Base-by-base conservation (phyloP, 305 asterid genomes). In the Plantago lanceolata region DNA sequence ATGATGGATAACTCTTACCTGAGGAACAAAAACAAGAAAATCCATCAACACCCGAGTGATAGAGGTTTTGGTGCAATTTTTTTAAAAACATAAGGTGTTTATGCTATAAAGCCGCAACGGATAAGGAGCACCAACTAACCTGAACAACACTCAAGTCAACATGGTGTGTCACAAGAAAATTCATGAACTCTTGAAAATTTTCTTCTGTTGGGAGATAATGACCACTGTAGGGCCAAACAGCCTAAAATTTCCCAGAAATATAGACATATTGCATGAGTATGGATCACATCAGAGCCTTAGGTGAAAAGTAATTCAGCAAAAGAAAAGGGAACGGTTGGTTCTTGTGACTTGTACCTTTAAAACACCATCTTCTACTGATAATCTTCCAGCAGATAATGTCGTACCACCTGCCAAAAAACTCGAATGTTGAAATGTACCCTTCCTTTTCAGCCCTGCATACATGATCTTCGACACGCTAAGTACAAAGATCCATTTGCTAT, bases 211-310 rank as follows among this genome's bases (percentile, higher is more conserved):
- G 97, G 73, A 86, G 97, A 55, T 90, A 90, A 76, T 90, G 96
- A 19, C 97, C 97, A 52, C 97, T 88, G 78, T 90, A 89, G 75
- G 97, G 95, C 94, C 96, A 90, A 55, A 90, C 89, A 8, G 95
- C 96, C 97, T 89, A 49, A 35, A 28, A 33, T 33, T 51, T 59
- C 60, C 59, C n/a, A n/a, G 47, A 48, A 40, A 56, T 12, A 59
- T 19, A n/a, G 26, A 12, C 43, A 18, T 9, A 8, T 20, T 48
- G 40, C 26, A 6, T 31, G 17, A 20, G 8, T 29, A 13, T 13
- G 37, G 16, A 40, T 51, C 17, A 59, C 2, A 21, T 14, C 48
- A 20, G 57, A 13, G 7, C 31, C 7, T 16, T 43, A 15, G 31
- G 49, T 0, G 2, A 48, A 24, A 1, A 60, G 13, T 19, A 19